These are phyloP conservation scores for Panellus pusillus DNA, from an alignment of 768 basidiomycete species.

Conservation along the genomic window DNA sequence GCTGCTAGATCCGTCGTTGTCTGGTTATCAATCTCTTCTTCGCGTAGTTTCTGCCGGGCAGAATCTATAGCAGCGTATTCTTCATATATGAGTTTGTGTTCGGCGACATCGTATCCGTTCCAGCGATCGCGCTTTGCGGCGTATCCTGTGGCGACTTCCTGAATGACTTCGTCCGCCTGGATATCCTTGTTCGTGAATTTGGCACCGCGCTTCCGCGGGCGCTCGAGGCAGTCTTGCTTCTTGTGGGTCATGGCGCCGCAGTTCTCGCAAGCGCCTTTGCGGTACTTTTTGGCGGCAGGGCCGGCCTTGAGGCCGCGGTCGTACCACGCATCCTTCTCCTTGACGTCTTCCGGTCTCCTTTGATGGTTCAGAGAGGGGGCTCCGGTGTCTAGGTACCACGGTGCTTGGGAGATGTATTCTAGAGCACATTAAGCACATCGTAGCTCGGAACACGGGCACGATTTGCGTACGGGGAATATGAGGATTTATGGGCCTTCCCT, in stretches of 20 bases:
- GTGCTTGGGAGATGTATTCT: slow-evolving; percentile 99
- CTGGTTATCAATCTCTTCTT: slow-evolving; percentile 98
- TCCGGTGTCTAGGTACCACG: slow-evolving; percentile 97
- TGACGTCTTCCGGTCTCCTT: slow-evolving; percentile 68
- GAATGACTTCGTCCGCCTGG: slow-evolving; percentile 86
- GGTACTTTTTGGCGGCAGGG: slow-evolving; percentile 93
- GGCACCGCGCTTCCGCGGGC: slow-evolving; percentile 94
- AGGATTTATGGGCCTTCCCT: slow-evolving; percentile 95
- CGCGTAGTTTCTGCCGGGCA: slow-evolving; percentile 84
- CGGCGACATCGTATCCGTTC: slow-evolving; percentile 94
- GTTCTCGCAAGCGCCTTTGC: slow-evolving; percentile 98
- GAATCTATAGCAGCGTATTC: slow-evolving; percentile 93
- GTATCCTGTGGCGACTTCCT: slow-evolving; percentile 74
- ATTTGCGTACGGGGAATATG: slow-evolving; percentile 87
- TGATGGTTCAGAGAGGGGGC: slow-evolving; percentile 94
- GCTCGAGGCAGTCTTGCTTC: slow-evolving; percentile 88
- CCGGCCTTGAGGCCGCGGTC: slow-evolving; percentile 82
- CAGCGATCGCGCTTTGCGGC: slow-evolving; percentile 96
- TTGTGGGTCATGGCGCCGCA: slow-evolving; percentile 97
- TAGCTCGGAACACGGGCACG: not conserved
- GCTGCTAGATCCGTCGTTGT: slow-evolving; percentile 90
- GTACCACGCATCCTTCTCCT: slow-evolving; percentile 89
- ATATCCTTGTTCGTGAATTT: slow-evolving; percentile 91
- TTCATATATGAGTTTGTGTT: slow-evolving; percentile 85
- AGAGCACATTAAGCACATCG: slow-evolving; percentile 5